Conservation (phyloP, 1,284 basidiomycete genomes). For the Uromyces viciae-fabae region DNA sequence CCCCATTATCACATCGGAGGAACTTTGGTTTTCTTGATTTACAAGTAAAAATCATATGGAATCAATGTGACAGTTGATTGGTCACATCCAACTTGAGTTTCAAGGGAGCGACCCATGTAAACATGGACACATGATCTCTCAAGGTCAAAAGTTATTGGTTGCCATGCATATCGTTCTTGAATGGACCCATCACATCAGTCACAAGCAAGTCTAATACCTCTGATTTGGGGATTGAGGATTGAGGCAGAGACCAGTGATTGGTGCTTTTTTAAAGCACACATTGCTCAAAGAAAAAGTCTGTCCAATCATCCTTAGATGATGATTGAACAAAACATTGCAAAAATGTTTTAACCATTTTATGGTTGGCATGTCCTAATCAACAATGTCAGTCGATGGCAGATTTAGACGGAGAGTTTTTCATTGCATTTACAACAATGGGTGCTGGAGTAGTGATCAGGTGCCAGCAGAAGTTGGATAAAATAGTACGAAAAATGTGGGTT, state of each 20-base stretch:
- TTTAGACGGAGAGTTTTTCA: neutral
- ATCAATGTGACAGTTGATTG: neutral
- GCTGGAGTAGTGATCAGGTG: neutral
- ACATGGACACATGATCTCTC: neutral
- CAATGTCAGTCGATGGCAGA: neutral
- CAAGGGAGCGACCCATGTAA: neutral
- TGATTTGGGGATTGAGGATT: neutral
- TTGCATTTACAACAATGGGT: neutral
- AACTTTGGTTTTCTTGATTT: neutral
- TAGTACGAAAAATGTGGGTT: neutral
- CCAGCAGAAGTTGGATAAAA: neutral
- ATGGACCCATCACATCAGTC: constrained; percentile 1
- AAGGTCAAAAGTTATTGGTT: neutral
- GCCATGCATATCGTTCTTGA: neutral
- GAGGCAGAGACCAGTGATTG: neutral
- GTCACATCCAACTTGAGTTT: neutral
- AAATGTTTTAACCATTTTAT: neutral
- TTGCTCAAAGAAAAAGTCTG: neutral
- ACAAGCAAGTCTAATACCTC: neutral
- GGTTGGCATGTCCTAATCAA: neutral
- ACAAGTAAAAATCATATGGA: neutral
- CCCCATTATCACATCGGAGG: neutral
- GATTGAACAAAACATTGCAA: neutral
- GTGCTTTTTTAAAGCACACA: neutral
- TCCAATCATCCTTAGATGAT: neutral